These are phyloP conservation scores for Acanthamoeba lenticulata DNA, from an alignment of 208 protist species.

Conservation along the genomic window DNA sequence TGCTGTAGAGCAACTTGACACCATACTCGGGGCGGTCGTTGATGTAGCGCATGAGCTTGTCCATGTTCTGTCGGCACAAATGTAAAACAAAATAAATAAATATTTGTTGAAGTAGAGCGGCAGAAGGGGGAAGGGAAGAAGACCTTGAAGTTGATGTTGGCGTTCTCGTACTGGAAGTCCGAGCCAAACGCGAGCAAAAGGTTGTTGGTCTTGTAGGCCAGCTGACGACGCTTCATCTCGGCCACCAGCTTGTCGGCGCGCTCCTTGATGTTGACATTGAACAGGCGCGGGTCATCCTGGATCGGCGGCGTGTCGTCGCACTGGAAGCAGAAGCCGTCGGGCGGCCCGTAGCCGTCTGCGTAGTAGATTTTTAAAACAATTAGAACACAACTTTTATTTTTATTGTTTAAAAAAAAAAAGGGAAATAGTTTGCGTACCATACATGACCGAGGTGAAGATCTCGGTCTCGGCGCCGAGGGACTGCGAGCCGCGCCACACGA, in stretches of 20 bases:
- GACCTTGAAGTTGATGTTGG: slow-evolving; percentile 66
- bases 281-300: slow-evolving; percentile 58
- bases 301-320: slow-evolving; percentile 23
- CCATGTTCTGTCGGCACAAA: slow-evolving; percentile 63
- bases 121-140: slow-evolving; percentile 42
- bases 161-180: slow-evolving; percentile 60
- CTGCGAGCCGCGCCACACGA: slow-evolving; percentile 61
- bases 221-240: background rate
- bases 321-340: slow-evolving; percentile 45
- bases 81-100: background rate
- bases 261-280: slow-evolving; percentile 8
- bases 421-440: slow-evolving; percentile 62
- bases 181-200: slow-evolving; percentile 16
- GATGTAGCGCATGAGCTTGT: slow-evolving; percentile 68
- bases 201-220: slow-evolving; percentile 25
- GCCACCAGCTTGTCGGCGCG: slow-evolving; percentile 10
- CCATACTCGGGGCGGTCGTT: slow-evolving; percentile 49
- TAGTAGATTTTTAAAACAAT: background rate
- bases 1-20: slow-evolving; percentile 68
- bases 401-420: background rate
- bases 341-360: slow-evolving; percentile 30
- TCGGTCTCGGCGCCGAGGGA: slow-evolving; percentile 15
- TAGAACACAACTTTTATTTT: background rate
- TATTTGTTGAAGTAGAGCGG: slow-evolving; percentile 56
- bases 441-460: slow-evolving; percentile 72